Base-by-base conservation (phyloP, 352 stramenopile species). In the Phytophthora colocasiae region DNA sequence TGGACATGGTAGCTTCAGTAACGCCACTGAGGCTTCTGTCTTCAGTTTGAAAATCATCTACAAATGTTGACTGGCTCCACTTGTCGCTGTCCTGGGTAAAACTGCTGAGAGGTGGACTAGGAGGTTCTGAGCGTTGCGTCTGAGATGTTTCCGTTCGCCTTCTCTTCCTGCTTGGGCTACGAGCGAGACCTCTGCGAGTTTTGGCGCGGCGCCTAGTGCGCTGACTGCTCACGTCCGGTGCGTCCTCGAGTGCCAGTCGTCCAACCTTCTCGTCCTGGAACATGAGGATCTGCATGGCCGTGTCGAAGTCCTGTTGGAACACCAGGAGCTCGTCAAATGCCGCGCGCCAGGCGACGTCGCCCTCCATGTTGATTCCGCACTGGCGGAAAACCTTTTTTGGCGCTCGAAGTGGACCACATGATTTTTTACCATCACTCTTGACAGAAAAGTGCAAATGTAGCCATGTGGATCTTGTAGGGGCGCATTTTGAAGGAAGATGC, bases 221-320 rank as follows among this genome's bases (percentile, higher is more conserved):
- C 32, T 50, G 29, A 4, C 24, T 65, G 12, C 60, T 69, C 40
- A 63, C 71, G 48, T 69, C 34, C 32, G 48, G 50, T 11, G 31
- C 26, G 36, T 82, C 64, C 26, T 82, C 74, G 14, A 64, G 58
- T 39, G 71, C 79, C 12, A 90, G 66, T 0, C 69, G 69, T 38
- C 66, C 81, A 14, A 88, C 73, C 46, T 61, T 74, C 11, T 75
- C 57, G 49, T 90, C 81, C 64, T 88, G 72, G 22, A 80, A 75
- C 43, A 80, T 73, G 63, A 83, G 77, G 45, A 88, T 87, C 59
- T 85, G 63, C 77, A 90, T 90, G 19, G 79, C 77, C 38, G 79
- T 85, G 66, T 88, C 81, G 49, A 88, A 90, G 49, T 88, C 81
- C 58, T 90, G 81, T 44, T 80, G 64, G 47, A 90, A 88, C 24